Evolutionary conservation across 2,329 filamentous ascomycete species (phyloP), one percentile per base, ranked within the genome.

Genomic region (Aspergillus viridinutans): DNA sequence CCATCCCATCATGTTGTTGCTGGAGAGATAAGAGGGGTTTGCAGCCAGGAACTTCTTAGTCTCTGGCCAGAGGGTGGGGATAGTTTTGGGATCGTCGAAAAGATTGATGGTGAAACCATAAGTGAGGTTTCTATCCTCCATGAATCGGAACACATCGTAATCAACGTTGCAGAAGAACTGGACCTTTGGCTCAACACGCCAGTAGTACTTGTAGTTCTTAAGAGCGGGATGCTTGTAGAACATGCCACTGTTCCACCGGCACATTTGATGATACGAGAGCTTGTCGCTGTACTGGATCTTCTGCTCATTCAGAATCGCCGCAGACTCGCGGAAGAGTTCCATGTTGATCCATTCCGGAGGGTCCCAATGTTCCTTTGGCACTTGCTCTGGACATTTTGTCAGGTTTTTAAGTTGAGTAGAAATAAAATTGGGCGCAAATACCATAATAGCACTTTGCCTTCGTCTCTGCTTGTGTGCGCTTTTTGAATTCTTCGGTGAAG

Each of bases 121-220:
- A 3, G 93, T 97, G 78, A 97, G 96, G 81, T 99, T 97, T 80
- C 95, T 85, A 76, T 99, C 94, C 68, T 90, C 85, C 94, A 99
- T 97, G 79, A 91, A 99, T 62, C 90, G 88, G 82, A 99, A 99
- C 52, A 99, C 89, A 71, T 99, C 94, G 77, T 99, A 99, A 77
- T 99, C 94, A 60, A 99, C 83, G 68, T 97, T 90, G 81, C 94
- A 99, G 83, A 97, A 99, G 82, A 97, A 99, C 76, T 97, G 92
- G 47, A 99, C 94, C 64, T 97, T 96, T 53, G 94, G 94, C 74
- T 99, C 94, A 50, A 99, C 94, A 57, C 94, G 90, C 94, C 94
- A 99, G 81, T 99, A 99, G 81, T 90, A 99, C 65, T 91, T 90
- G 62, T 84, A 85, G 67, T 94, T 77, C 63, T 86, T 81, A 56